phyloP scores from a whole-genome alignment of 805 yeast genomes.

The Saccharomyces kudriavzevii region DNA sequence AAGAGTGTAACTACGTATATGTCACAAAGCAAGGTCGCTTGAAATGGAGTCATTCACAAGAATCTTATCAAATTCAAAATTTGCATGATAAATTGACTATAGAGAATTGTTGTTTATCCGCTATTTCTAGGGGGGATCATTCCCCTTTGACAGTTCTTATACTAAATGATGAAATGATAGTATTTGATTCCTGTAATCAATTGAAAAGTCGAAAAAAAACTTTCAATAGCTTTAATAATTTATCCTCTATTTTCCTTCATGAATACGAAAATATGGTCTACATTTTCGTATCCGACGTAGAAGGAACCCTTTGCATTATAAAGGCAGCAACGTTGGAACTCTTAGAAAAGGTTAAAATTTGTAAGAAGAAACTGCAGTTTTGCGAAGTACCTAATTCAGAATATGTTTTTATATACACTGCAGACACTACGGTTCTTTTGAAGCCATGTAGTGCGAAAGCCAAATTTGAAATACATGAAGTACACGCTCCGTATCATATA shows the following conservation, averaged over 20 bases:
- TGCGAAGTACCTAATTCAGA: conserved; percentile 2
- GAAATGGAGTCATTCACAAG: conserved; percentile 5
- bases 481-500: conserved; percentile 1
- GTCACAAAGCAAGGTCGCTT: conserved; percentile 4
- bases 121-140: background rate
- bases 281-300: conserved; percentile 12
- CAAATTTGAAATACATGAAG: background rate
- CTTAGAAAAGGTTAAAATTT: conserved; percentile 4
- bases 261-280: background rate
- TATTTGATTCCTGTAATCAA: background rate
- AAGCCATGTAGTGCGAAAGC: background rate
- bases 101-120: background rate
- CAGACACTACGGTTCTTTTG: conserved; percentile 7
- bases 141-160: background rate
- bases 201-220: background rate
- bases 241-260: background rate
- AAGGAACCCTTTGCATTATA: conserved; percentile 12
- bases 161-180: background rate
- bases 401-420: conserved; percentile 5
- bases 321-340: conserved; percentile 3
- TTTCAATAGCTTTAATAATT: background rate
- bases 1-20: conserved; percentile 5
- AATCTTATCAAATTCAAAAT: background rate
- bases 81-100: background rate
- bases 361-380: conserved; percentile 4